A percentile compares a stretch with the other conserved stretches of the same genome.
phyloP scores from a whole-genome alignment of 2,329 filamentous ascomycete species.

The Nannizzia gypsea region DNA sequence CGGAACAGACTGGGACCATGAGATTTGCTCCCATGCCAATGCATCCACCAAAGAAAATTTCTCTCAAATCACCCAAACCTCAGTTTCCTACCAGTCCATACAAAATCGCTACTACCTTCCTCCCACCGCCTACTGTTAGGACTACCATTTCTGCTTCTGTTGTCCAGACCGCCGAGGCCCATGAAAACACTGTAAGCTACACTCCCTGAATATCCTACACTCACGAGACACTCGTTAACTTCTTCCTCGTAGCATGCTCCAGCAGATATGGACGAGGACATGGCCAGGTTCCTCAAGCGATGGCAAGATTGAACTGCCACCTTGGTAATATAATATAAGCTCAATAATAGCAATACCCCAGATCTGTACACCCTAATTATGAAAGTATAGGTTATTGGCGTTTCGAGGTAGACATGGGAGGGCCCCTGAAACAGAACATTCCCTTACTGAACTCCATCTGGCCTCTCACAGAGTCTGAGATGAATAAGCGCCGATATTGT shows the following conservation, averaged over 20 bases:
- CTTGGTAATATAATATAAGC: not conserved
- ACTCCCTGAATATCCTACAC: not conserved
- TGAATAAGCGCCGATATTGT: not conserved
- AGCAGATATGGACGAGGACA: conserved; percentile 38
- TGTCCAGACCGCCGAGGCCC: conserved; percentile 39
- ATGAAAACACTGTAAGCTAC: conserved; percentile 48
- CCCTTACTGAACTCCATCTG: not conserved
- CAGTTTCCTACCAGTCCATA: conserved; percentile 46
- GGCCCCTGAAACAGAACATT: not conserved
- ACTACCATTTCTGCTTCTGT: conserved; percentile 41
- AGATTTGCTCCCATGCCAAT: conserved; percentile 52
- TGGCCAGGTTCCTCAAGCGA: conserved; percentile 46
- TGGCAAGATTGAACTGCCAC: conserved; percentile 45
- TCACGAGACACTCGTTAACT: not conserved
- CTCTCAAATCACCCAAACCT: conserved; percentile 38
- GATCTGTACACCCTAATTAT: not conserved
- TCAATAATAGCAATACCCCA: not conserved
- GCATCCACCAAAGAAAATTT: conserved; percentile 48
- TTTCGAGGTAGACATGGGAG: not conserved
- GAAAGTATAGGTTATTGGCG: not conserved
- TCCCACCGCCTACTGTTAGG: conserved; percentile 35
- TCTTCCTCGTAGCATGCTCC: conserved; percentile 24
- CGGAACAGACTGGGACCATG: conserved; percentile 45
- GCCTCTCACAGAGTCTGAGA: not conserved
- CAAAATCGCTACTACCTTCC: conserved; percentile 39